A percentile compares a stretch with the other conserved stretches of the same genome.
phyloP scores from a whole-genome alignment of 345 rosid genomes.

The Rhizophora mangle region DNA sequence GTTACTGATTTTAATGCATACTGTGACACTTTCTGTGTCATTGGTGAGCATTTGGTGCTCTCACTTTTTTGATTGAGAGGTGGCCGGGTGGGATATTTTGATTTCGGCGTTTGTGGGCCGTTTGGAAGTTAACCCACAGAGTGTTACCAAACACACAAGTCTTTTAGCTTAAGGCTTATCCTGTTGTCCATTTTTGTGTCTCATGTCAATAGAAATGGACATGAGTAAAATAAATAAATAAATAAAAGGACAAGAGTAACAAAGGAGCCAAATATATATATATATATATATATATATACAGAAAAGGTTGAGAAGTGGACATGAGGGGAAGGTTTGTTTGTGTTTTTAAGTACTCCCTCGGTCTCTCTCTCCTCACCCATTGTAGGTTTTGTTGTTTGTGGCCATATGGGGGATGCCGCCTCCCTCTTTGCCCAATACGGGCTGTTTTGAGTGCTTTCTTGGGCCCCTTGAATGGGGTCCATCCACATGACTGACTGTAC shows the following conservation, averaged over 20 bases:
- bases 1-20: conserved; percentile 11
- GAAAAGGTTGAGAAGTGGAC: conserved; percentile 18
- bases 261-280: too few relatives aligned
- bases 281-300: neutral
- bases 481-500: neutral
- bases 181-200: conserved; percentile 22
- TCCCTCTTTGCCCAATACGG: conserved; percentile 16
- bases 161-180: conserved; percentile 17
- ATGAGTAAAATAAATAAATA: conserved; percentile 10
- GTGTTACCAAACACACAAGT: conserved; percentile 15
- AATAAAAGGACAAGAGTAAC: too few relatives aligned
- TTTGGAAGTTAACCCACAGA: conserved; percentile 6
- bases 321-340: conserved; percentile 15
- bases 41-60: neutral
- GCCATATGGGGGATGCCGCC: conserved; percentile 16
- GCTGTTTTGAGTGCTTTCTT: conserved; percentile 29
- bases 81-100: too few relatives aligned
- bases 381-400: conserved; percentile 9
- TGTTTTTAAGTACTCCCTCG: neutral
- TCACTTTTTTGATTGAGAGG: neutral
- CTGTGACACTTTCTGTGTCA: neutral
- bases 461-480: conserved; percentile 16
- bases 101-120: neutral
- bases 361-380: too few relatives aligned
- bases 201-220: conserved; percentile 27